Evolutionary conservation across 768 basidiomycete genomes (phyloP), one percentile per base, ranked within the genome.

Genomic region (Hypholoma sublateritium): DNA sequence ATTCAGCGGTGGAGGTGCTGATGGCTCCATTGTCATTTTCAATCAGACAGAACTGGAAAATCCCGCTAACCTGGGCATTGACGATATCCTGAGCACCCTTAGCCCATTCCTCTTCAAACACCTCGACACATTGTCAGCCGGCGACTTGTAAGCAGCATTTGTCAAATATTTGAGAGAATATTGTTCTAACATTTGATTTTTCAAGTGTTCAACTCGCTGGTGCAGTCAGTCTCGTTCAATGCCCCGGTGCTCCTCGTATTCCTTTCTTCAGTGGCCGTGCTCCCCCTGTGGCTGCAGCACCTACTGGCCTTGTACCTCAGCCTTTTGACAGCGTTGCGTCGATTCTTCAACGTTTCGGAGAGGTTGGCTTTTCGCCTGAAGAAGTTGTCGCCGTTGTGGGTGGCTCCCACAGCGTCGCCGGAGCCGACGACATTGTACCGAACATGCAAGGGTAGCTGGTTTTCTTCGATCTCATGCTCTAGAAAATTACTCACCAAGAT

Each of bases 21-120:
- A 83, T 57, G 81, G 80, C 36, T 81, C 80, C 13, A 75, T 82
- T 56, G 72, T 80, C 58, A 66, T 70, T 1, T 82, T 83, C 67
- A 61, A 65, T 25, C 67, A 72, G 9, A 72, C 74, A 48, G 81
- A 82, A 64, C 67, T 73, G 19, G 53, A 60, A 7, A 81, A 76
- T 65, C 61, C 66, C 14, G 77, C 79, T 12, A 81, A 81, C 60
- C 60, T 57, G 24, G 79, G 80, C 13, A 70, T 76, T 35, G 75
- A 78, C 56, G 77, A 74, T 14, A 74, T 79, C 53, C 68, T 79
- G 44, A 69, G 69, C 1, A 62, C 55, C 0, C 69, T 77, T 56
- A 67, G 64, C 21, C 70, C 70, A 8, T 68, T 78, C 66, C 59
- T 75, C 43, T 59, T 58, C 24, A 67, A 64, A 35, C 69, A 76